A percentile compares a stretch with the other conserved stretches of the same genome.
Evolutionary conservation across 176 grass and related monocot genomes (phyloP).

Genomic region (Aegilops speltoides): DNA sequence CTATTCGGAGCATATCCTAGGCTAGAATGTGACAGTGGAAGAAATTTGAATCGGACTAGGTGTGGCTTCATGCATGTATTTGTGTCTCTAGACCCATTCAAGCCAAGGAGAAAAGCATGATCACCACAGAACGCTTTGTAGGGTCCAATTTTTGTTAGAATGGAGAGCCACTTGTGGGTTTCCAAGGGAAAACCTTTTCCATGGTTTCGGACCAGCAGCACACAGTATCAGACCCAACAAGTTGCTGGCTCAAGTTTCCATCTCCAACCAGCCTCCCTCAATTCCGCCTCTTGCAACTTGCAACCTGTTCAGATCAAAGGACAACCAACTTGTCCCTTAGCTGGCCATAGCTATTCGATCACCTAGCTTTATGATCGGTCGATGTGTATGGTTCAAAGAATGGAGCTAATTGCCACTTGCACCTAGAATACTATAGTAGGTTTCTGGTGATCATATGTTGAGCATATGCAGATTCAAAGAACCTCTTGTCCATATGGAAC

Average conservation of each 20-base stretch:
- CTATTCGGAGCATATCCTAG: background rate
- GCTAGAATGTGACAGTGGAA: background rate
- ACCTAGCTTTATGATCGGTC: conserved; percentile 1
- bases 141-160: background rate
- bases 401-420: background rate
- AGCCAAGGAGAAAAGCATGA: background rate
- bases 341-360: conserved; percentile 10
- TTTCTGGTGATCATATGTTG: conserved; percentile 8
- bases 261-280: background rate
- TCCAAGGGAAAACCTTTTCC: background rate
- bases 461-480: background rate
- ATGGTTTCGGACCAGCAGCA: background rate
- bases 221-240: conserved; percentile 11
- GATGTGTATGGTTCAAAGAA: background rate
- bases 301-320: background rate
- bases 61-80: background rate
- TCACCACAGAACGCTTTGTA: background rate
- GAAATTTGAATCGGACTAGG: background rate
- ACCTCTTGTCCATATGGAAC: background rate
- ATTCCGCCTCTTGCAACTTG: background rate
- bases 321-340: conserved; percentile 9
- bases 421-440: background rate
- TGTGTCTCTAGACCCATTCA: background rate
- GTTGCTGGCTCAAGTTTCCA: conserved; percentile 17
- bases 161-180: background rate